Conservation (phyloP, 176 grass and related monocot genomes). For the Saccharum officinarum region DNA sequence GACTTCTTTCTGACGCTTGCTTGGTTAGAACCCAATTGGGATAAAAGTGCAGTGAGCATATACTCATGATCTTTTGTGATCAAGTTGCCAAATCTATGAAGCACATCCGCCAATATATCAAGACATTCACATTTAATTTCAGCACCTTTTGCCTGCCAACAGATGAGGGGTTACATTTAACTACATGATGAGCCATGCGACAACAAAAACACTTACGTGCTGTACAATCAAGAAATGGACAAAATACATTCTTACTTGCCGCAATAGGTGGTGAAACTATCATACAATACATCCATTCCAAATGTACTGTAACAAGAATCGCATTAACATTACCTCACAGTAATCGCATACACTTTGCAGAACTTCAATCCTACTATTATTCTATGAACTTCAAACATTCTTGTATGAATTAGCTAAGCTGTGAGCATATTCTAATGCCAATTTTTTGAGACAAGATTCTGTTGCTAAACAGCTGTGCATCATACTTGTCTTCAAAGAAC, state of each 20-base stretch:
- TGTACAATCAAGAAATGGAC: not conserved
- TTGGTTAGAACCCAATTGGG: slow-evolving; percentile 82
- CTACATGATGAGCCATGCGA: not conserved
- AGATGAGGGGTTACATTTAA: slow-evolving; percentile 3
- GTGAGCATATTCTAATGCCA: not conserved
- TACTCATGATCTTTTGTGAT: slow-evolving; percentile 83
- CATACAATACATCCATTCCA: not conserved
- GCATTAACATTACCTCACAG: no score
- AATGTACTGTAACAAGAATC: not conserved
- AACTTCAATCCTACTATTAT: not conserved
- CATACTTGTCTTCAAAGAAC: not conserved
- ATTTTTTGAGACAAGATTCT: not conserved
- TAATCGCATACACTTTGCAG: not conserved
- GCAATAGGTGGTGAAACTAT: not conserved
- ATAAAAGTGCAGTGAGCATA: slow-evolving; percentile 73
- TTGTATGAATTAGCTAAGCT: not conserved
- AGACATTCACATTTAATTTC: slow-evolving; percentile 96
- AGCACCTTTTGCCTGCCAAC: slow-evolving; percentile 80
- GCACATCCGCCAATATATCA: slow-evolving; percentile 91
- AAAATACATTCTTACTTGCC: not conserved
- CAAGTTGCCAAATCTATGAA: slow-evolving; percentile 87
- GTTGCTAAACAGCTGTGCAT: not conserved
- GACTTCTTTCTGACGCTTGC: slow-evolving; percentile 95
- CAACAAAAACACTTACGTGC: not conserved
- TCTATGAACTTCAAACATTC: not conserved